phyloP scores from a whole-genome alignment of 225 moss, liverwort and hornwort species.

The Thuidium tamariscinum region DNA sequence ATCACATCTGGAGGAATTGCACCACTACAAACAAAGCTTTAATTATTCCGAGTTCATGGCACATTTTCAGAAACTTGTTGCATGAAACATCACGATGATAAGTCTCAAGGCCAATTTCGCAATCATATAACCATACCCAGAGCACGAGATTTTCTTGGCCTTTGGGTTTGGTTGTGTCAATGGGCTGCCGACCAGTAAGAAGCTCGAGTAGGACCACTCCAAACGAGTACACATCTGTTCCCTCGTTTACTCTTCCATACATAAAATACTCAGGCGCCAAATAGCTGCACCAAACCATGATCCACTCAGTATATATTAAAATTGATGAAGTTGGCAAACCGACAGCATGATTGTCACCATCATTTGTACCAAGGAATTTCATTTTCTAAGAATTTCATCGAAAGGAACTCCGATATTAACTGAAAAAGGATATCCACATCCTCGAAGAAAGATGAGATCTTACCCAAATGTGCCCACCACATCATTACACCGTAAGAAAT shows the following conservation, averaged over 20 bases:
- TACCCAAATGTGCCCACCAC: slow-evolving; percentile 62
- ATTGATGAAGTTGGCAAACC: neutral
- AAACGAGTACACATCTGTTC: slow-evolving; percentile 50
- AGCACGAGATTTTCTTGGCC: slow-evolving; percentile 59
- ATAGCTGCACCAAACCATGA: slow-evolving; percentile 27
- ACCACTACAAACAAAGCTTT: neutral
- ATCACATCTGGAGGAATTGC: neutral
- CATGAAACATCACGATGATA: neutral
- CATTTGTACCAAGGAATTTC: neutral
- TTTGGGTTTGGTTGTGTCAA: slow-evolving; percentile 52
- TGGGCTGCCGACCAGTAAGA: slow-evolving; percentile 50
- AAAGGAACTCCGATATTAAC: neutral
- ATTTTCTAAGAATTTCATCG: neutral
- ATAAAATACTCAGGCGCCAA: slow-evolving; percentile 62
- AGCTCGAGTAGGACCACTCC: slow-evolving; percentile 59
- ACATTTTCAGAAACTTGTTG: neutral
- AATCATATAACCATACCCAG: slow-evolving; percentile 22
- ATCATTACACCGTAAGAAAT: slow-evolving; percentile 49
- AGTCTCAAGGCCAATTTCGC: neutral
- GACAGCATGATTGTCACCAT: neutral
- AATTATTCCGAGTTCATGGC: neutral
- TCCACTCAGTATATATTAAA: neutral
- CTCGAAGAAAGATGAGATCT: neutral
- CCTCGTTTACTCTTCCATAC: slow-evolving; percentile 53
- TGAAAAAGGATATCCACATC: neutral